Conservation (phyloP, 805 yeast genomes). For the Aciculoconidium aculeatum region DNA sequence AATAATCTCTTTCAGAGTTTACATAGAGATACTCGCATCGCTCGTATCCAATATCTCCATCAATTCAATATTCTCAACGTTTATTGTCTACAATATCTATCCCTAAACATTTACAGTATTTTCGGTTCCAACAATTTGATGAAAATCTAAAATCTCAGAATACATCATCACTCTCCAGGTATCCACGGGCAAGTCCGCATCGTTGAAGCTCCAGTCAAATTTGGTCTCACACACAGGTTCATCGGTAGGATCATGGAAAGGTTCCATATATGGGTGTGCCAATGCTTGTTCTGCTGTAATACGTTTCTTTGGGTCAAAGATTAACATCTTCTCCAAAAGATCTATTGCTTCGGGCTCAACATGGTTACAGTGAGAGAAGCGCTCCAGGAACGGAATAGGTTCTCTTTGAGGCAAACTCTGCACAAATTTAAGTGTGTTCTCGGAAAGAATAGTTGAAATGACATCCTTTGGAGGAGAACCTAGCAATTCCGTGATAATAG, state of each 20-base stretch:
- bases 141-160: slow-evolving; percentile 93
- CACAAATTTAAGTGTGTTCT: slow-evolving; percentile 90
- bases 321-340: slow-evolving; percentile 80
- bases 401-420: slow-evolving; percentile 89
- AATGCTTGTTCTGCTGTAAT: slow-evolving; percentile 89
- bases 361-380: slow-evolving; percentile 57
- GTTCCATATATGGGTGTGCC: slow-evolving; percentile 85
- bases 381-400: slow-evolving; percentile 79
- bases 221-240: slow-evolving; percentile 91
- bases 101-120: too few species aligned
- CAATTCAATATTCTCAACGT: too few species aligned
- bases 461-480: slow-evolving; percentile 98
- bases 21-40: too few species aligned
- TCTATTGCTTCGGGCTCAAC: slow-evolving; percentile 87
- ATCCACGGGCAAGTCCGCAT: slow-evolving; percentile 95
- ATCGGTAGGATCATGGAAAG: slow-evolving; percentile 95
- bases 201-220: slow-evolving; percentile 98
- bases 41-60: too few species aligned
- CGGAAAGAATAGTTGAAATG: slow-evolving; percentile 91
- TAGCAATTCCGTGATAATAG: slow-evolving; percentile 89
- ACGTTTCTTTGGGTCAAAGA: slow-evolving; percentile 92
- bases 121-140: slow-evolving; percentile 63
- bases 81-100: too few species aligned
- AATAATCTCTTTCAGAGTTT: too few species aligned
- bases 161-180: slow-evolving; percentile 99